These are phyloP conservation scores for Cystobasidiopsis lactophilus DNA, from an alignment of 768 basidiomycete species.

Conservation along the genomic window DNA sequence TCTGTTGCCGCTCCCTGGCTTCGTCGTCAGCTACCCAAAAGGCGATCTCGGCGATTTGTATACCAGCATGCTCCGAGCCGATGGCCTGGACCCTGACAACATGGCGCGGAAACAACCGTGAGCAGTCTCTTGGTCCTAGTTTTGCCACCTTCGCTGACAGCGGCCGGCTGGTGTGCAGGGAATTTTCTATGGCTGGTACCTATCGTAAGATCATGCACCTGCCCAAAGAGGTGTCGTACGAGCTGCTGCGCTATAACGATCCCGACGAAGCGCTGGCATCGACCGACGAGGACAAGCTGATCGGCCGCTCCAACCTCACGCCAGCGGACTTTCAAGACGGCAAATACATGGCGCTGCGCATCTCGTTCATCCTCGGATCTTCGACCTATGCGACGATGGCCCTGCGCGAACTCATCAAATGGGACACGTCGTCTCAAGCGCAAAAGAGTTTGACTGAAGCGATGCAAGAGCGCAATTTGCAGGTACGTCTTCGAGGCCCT, in stretches of 20 bases:
- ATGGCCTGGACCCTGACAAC: constrained; percentile 76
- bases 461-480: constrained; percentile 1
- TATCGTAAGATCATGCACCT: constrained; percentile 78
- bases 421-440: constrained; percentile 45
- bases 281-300: constrained; percentile 79
- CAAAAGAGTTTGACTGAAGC: constrained; percentile 4
- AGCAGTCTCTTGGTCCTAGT: constrained; percentile 16
- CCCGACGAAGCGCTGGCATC: constrained; percentile 79
- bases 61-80: constrained; percentile 51
- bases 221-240: constrained; percentile 63
- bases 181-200: constrained; percentile 54
- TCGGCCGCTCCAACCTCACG: constrained; percentile 53
- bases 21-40: constrained; percentile 76
- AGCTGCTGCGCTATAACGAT: constrained; percentile 66
- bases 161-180: constrained; percentile 11
- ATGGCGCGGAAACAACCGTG: constrained; percentile 77
- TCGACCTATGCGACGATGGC: constrained; percentile 98
- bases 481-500: no score
- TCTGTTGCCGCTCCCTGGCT: constrained; percentile 90
- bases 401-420: constrained; percentile 78
- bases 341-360: constrained; percentile 67
- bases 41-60: constrained; percentile 72
- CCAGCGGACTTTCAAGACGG: constrained; percentile 36
- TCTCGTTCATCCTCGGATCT: constrained; percentile 62
- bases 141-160: background rate